Evolutionary conservation across 2,329 filamentous ascomycete genomes (phyloP), one percentile per base, ranked within the genome.

Genomic region (Pseudocercospora fijiensis): DNA sequence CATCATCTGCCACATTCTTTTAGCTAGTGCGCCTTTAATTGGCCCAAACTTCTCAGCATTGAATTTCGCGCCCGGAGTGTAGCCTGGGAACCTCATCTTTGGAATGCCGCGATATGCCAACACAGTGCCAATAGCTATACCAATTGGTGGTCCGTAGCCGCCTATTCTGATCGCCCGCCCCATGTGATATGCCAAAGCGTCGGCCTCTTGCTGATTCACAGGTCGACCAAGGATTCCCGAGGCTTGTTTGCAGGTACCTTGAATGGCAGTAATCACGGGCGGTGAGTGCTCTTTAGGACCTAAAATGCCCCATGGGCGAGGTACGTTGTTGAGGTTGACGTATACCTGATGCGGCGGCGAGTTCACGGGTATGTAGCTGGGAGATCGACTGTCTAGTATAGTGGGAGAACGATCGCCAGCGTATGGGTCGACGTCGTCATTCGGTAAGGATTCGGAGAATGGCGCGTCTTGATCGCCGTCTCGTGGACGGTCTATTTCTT

Each of bases 71-170:
- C 73, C 67, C 0, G 79, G 79, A 53, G 75, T 74, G 52, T 74
- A 80, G 41, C 79, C 76, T 3, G 80, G 80, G 58, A 81, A 82
- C 10, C 75, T 72, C 63, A 74, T 76, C 18, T 66, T 73, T n/a
- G 64, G 67, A 59, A 71, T 70, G 1, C 76, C 78, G 1, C 70
- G 70, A 37, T 76, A 78, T 63, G 73, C 76, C 56, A 75, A 67
- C n/a, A 70, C 74, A 1, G 64, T 65, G 0, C 75, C 80, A 0
- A 71, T 61, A 0, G 67, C 65, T 11, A 72, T 69, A 4, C 79
- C 79, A 0, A 73, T 57, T 0, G 77, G 75, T 1, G 74, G 66
- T 30, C 76, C 79, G 63, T 77, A 81, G 18, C 74, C 77, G 9
- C 75, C 76, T 4, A 74, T 74, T 41, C 76, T 69, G 33, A 79